These are phyloP conservation scores for Neopestalotiopsis sp. DNA, from an alignment of 2,329 filamentous ascomycete species.

Conservation along the genomic window DNA sequence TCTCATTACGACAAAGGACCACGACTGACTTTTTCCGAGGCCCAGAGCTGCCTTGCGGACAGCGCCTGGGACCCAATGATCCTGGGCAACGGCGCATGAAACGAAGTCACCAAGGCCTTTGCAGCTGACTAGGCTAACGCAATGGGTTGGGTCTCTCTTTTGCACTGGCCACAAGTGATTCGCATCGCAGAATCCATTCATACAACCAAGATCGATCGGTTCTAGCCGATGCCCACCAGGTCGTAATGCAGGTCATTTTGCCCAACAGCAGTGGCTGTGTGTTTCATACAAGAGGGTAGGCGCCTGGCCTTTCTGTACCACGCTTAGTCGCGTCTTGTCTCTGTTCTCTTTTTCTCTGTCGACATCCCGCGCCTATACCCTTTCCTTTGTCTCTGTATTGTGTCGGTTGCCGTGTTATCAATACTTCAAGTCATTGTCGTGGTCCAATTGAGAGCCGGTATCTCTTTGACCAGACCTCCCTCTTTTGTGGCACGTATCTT, in stretches of 20 bases:
- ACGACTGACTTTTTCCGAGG: not conserved
- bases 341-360: conserved; percentile 13
- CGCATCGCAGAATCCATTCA: not conserved
- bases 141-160: not conserved
- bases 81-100: not conserved
- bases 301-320: conserved; percentile 1
- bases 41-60: not conserved
- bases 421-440: conserved; percentile 12
- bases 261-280: not conserved
- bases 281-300: conserved; percentile 19
- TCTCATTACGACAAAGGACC: not conserved
- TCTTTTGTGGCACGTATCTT: conserved; percentile 11
- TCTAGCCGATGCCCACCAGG: not conserved
- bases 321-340: conserved; percentile 6
- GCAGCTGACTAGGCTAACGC: not conserved
- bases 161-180: not conserved
- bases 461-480: conserved; percentile 17
- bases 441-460: conserved; percentile 15
- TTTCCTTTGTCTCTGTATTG: conserved; percentile 20
- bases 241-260: not conserved
- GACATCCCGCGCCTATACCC: not conserved
- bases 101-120: not conserved
- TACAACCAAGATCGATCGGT: not conserved
- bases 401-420: not conserved
- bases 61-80: not conserved